Evolutionary conservation across 176 grass and related monocot species (phyloP).

Genomic region (Ensete glaucum): DNA sequence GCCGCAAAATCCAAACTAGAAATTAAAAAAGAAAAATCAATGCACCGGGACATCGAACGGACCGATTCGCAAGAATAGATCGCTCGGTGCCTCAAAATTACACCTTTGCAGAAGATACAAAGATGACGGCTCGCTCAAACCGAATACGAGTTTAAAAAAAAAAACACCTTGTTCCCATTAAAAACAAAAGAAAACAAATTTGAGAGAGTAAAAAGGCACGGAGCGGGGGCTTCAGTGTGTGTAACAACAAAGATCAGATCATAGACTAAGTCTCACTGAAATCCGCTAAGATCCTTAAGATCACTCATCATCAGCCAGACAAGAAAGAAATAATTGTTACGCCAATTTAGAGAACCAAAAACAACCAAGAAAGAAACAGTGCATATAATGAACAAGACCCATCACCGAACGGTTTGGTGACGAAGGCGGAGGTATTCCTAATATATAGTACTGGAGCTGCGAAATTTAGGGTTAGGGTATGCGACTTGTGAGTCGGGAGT

Average conservation of each 20-base stretch:
- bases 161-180: background rate
- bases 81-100: background rate
- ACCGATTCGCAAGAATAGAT: background rate
- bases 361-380: background rate
- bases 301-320: conserved; percentile 3
- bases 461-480: background rate
- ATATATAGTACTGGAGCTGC: background rate
- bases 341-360: background rate
- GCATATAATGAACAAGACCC: background rate
- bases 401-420: no score
- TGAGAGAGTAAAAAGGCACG: background rate
- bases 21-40: background rate
- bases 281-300: conserved; percentile 9
- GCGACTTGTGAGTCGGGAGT: background rate
- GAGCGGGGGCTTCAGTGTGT: conserved; percentile 1
- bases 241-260: conserved; percentile 11
- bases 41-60: background rate
- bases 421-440: background rate
- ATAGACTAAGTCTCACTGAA: conserved; percentile 5
- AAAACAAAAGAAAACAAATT: no score
- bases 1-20: no score
- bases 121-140: no score
- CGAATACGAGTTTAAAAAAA: background rate
- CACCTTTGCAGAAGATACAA: background rate
- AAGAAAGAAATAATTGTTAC: background rate